These are phyloP conservation scores for Zasmidium citrigriseum DNA, from an alignment of 2,329 filamentous ascomycete genomes.

Conservation along the genomic window DNA sequence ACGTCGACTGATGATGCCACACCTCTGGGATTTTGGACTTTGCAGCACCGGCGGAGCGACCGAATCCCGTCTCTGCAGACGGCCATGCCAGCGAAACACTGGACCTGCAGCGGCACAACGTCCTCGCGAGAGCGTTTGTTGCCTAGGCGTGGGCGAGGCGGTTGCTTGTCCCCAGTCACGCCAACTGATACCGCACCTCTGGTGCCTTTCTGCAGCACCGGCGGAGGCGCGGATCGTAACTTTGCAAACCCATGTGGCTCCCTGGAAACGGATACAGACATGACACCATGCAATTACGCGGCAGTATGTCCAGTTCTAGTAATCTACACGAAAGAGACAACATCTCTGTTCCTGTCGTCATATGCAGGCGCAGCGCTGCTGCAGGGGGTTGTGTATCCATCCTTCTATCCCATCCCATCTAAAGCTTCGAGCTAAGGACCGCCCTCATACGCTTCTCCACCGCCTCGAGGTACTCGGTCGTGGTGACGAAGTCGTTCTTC, in stretches of 20 bases:
- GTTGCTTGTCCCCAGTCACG: too few species aligned
- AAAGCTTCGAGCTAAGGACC: constrained; percentile 76
- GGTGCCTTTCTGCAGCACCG: too few species aligned
- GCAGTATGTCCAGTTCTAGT: background rate
- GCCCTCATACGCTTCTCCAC: constrained; percentile 88
- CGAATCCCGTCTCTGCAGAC: too few species aligned
- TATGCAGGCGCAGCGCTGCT: background rate
- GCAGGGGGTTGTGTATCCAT: background rate
- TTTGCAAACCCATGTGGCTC: background rate
- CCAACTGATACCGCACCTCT: too few species aligned
- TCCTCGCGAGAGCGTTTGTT: too few species aligned
- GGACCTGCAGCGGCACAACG: background rate
- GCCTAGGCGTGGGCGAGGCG: too few species aligned
- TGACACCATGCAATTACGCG: background rate
- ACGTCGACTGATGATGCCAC: too few species aligned
- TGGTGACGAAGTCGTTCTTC: constrained; percentile 88
- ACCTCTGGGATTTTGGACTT: too few species aligned
- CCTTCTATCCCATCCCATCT: constrained; percentile 11
- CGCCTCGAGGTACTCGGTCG: constrained; percentile 84
- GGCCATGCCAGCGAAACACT: too few species aligned
- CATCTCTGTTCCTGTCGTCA: background rate
- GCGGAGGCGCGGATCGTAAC: background rate
- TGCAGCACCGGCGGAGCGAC: too few species aligned
- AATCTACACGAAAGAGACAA: background rate
- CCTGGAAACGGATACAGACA: background rate